These are phyloP conservation scores for Candida silvatica DNA, from an alignment of 805 yeast genomes.

Conservation along the genomic window DNA sequence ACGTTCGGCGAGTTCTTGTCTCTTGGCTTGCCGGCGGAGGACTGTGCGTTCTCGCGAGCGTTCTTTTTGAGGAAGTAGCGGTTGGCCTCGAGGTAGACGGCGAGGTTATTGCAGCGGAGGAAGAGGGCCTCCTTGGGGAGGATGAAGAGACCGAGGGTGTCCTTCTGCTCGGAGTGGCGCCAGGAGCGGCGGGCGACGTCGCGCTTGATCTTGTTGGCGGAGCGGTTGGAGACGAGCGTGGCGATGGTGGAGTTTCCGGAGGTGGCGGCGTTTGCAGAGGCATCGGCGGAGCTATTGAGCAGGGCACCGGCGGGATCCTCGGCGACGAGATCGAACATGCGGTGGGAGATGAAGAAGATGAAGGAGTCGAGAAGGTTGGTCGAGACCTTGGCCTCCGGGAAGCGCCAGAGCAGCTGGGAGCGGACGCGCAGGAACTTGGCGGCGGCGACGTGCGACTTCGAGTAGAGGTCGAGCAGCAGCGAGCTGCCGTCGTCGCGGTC, in stretches of 20 bases:
- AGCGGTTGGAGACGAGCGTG: conserved; percentile 26
- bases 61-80: conserved; percentile 61
- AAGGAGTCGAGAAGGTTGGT: conserved; percentile 67
- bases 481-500: conserved; percentile 35
- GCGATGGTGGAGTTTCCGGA: conserved; percentile 3
- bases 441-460: conserved; percentile 59
- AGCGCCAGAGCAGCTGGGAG: conserved; percentile 84
- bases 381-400: conserved; percentile 71
- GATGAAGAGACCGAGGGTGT: conserved; percentile 59
- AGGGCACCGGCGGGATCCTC: too few relatives aligned
- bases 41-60: conserved; percentile 31
- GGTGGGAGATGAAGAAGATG: conserved; percentile 54
- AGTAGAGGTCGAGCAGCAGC: conserved; percentile 60
- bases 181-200: conserved; percentile 89
- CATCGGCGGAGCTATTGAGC: too few relatives aligned
- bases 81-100: conserved; percentile 86
- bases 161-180: conserved; percentile 57
- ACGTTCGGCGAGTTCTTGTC: conserved; percentile 51
- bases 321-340: conserved; percentile 43
- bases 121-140: conserved; percentile 65
- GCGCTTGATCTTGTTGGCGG: conserved; percentile 63
- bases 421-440: conserved; percentile 69
- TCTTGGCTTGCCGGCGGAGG: background rate
- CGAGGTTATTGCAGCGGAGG: conserved; percentile 68
- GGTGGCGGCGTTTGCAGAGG: conserved; percentile 22